Evolutionary conservation across 306 rosid genomes (phyloP), one percentile per base, ranked within the genome.

Genomic region (Ziziphus jujuba): DNA sequence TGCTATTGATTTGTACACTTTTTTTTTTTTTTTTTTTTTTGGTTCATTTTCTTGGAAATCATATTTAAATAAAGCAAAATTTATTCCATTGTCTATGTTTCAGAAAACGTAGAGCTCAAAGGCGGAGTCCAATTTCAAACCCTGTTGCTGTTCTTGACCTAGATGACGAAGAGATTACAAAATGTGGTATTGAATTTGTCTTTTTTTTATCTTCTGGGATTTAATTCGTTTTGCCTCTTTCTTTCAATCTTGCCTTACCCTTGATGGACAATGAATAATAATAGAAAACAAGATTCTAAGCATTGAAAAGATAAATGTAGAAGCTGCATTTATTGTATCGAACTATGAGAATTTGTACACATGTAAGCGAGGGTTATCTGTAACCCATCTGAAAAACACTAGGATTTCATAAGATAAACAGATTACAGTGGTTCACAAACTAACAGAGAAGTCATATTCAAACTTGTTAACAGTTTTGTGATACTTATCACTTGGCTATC

Each of bases 41-140:
- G 47, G 48, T 48, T 45, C 28, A 21, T 4, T n/a, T 35, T 69
- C 45, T 58, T 50, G 31, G 60, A 2, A 38, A 20, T 28, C 33
- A 28, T n/a, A n/a, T 1, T 28, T 54, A 25, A 25, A 63, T 21
- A 50, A 15, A 12, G 8, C n/a, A n/a, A 53, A 2, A 10, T 40
- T 20, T 72, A 23, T 3, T 31, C 25, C 20, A 56, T 44, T 8
- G 20, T 57, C 1, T 31, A 9, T 36, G 75, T 73, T 60, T 66
- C 70, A 93, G 99, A 77, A 93, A 86, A 84, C 88, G 96, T 55
- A 84, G 91, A 69, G 71, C 69, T 68, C 84, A 53, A 74, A 77
- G 77, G 35, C 48, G 84, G 62, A 88, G 79, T 81, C 82, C 87
- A 48, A 51, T 57, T 28, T 25, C 91, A 20, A 74, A 83, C 17